Conservation (phyloP, 1,284 basidiomycete genomes). For the Coniferiporia weirii region DNA sequence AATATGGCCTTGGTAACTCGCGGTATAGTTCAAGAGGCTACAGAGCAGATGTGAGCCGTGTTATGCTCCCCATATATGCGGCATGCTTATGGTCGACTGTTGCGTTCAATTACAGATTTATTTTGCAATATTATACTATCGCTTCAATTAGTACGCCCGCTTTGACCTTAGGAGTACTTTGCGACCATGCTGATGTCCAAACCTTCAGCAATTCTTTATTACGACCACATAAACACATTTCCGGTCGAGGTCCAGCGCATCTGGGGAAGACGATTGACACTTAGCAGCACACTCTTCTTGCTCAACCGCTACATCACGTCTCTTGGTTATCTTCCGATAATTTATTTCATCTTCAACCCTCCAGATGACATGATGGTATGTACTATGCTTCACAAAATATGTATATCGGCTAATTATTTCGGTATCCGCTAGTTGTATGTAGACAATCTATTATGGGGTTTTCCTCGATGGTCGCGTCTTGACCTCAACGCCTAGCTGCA, state of each 20-base stretch:
- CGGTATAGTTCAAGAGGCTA: no score
- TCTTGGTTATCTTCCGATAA: constrained; percentile 2
- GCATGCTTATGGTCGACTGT: no score
- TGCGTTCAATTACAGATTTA: neutral
- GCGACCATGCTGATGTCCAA: neutral
- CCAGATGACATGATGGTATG: neutral
- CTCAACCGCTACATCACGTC: constrained; percentile 3
- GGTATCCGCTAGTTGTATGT: neutral
- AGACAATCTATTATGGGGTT: no score
- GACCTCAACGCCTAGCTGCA: neutral
- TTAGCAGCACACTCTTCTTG: constrained; percentile 6
- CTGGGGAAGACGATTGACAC: neutral
- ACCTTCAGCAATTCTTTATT: neutral
- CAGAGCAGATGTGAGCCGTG: no score
- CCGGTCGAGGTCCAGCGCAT: neutral
- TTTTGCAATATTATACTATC: neutral
- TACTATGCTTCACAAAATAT: neutral
- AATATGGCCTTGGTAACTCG: no score
- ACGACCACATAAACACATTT: constrained; percentile 4
- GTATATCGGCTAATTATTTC: neutral
- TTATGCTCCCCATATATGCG: no score
- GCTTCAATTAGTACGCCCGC: neutral
- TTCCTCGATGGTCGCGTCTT: no score
- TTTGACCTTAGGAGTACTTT: neutral
- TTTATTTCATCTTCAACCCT: neutral